Percentiles rank a stretch among this genome's conserved stretches.
Evolutionary conservation across 129 eudicot species (phyloP).

Genomic region (Pseudognaphalium luteoalbum): DNA sequence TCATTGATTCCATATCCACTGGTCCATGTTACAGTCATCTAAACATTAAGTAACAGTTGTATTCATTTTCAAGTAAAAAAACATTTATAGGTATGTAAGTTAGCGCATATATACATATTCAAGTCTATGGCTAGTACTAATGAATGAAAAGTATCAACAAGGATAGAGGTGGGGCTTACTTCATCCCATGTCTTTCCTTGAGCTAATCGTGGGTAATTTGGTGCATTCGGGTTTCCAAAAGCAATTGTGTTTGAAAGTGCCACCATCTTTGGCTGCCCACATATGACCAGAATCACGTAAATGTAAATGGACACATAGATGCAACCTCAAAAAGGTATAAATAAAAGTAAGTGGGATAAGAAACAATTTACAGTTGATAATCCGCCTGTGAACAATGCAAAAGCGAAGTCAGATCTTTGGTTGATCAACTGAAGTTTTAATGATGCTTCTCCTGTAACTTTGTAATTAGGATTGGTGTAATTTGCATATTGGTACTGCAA

Average conservation of each 20-base stretch:
- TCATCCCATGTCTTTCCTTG: conserved; percentile 95
- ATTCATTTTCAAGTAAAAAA: conserved; percentile 14
- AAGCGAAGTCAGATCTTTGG: conserved; percentile 77
- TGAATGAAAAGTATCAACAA: conserved; percentile 13
- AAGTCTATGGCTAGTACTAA: neutral
- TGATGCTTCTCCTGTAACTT: conserved; percentile 57
- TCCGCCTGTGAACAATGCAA: conserved; percentile 91
- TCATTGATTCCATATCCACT: conserved; percentile 73
- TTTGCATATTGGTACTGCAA: conserved; percentile 91
- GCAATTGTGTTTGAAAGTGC: conserved; percentile 70
- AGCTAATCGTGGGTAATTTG: conserved; percentile 90
- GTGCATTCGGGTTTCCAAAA: conserved; percentile 88
- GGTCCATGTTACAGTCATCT: conserved; percentile 95
- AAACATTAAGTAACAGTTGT: conserved; percentile 9
- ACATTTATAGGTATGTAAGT: neutral
- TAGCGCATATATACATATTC: conserved; percentile 4
- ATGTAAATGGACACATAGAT: neutral
- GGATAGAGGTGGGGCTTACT: conserved; percentile 44
- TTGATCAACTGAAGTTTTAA: conserved; percentile 84
- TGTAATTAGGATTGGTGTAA: conserved; percentile 65
- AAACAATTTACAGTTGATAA: conserved; percentile 51
- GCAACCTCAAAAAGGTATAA: neutral
- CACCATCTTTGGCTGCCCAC: conserved; percentile 79
- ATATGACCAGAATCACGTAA: conserved; percentile 22
- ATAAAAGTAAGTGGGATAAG: neutral